Percentiles rank a stretch among this genome's conserved stretches.
phyloP scores from a whole-genome alignment of 2,329 filamentous ascomycete species.

The Aureobasidium namibiae region DNA sequence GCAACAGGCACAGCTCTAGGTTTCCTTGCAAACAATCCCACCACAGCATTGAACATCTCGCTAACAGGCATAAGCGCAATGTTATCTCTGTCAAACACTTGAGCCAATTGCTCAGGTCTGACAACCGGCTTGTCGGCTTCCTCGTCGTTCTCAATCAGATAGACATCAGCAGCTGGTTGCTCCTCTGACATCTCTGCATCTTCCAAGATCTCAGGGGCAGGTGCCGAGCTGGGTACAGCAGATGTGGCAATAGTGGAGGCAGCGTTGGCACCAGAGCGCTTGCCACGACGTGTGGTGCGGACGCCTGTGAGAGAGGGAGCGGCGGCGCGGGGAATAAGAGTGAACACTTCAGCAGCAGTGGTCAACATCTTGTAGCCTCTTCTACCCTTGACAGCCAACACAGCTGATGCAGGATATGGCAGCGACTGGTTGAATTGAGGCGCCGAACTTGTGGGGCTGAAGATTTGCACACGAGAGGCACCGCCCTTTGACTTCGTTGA shows the following conservation, averaged over 20 bases:
- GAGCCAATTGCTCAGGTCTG: constrained; percentile 57
- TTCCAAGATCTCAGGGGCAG: not conserved
- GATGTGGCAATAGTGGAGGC: not conserved
- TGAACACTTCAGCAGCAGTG: constrained; percentile 61
- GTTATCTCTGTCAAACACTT: constrained; percentile 62
- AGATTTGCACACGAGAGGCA: constrained; percentile 4
- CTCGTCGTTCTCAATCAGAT: constrained; percentile 21
- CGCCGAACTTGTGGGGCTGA: not conserved
- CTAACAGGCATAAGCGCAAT: constrained; percentile 64
- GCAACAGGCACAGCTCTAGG: constrained; percentile 24
- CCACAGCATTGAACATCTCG: constrained; percentile 68
- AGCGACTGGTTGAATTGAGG: not conserved
- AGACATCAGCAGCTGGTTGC: constrained; percentile 21
- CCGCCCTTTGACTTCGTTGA: not conserved
- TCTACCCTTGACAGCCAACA: constrained; percentile 56
- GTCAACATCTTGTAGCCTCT: constrained; percentile 72
- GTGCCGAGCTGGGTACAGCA: not conserved
- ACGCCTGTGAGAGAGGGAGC: not conserved
- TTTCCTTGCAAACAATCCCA: constrained; percentile 55
- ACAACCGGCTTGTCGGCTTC: constrained; percentile 54
- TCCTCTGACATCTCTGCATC: constrained; percentile 26
- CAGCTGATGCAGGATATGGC: constrained; percentile 38
- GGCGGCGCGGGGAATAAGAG: constrained; percentile 27
- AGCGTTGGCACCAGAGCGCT: not conserved
- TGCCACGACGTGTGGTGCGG: constrained; percentile 4